phyloP scores from a whole-genome alignment of 2,329 filamentous ascomycete species.

The Eutypa lata region DNA sequence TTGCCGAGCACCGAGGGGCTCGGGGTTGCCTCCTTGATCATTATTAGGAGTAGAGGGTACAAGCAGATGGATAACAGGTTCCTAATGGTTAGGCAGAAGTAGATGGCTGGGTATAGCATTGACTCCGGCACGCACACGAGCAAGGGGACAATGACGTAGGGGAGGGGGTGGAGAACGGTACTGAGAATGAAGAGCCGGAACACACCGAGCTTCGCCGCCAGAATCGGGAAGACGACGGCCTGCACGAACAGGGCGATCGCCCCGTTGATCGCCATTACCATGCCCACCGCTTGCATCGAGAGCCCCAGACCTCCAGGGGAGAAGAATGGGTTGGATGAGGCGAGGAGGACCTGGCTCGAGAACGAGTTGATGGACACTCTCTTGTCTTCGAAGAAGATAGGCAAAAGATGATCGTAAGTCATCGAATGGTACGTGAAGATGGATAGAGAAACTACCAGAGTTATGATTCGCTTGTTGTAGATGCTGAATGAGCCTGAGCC shows the following conservation, averaged over 20 bases:
- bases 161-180: constrained; percentile 58
- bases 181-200: constrained; percentile 57
- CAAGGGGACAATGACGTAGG: constrained; percentile 57
- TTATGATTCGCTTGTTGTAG: constrained; percentile 62
- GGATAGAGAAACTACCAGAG: constrained; percentile 76
- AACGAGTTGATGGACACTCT: constrained; percentile 41
- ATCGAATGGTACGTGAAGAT: constrained; percentile 95
- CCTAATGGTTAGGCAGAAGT: constrained; percentile 53
- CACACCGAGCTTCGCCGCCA: constrained; percentile 56
- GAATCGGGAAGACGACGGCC: constrained; percentile 58
- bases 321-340: constrained; percentile 45
- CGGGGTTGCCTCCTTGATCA: constrained; percentile 65
- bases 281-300: constrained; percentile 59
- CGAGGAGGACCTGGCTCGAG: constrained; percentile 21
- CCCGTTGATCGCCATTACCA: constrained; percentile 59
- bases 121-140: constrained; percentile 53
- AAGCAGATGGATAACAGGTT: constrained; percentile 61
- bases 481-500: constrained; percentile 36
- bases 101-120: constrained; percentile 55
- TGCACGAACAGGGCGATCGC: constrained; percentile 58
- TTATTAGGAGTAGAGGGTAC: constrained; percentile 64
- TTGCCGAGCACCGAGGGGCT: constrained; percentile 54
- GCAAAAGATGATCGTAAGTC: constrained; percentile 88
- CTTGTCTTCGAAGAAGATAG: constrained; percentile 87
- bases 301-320: constrained; percentile 62